Evolutionary conservation across 345 rosid genomes (phyloP), one percentile per base, ranked within the genome.

Genomic region (Corchorus capsularis): DNA sequence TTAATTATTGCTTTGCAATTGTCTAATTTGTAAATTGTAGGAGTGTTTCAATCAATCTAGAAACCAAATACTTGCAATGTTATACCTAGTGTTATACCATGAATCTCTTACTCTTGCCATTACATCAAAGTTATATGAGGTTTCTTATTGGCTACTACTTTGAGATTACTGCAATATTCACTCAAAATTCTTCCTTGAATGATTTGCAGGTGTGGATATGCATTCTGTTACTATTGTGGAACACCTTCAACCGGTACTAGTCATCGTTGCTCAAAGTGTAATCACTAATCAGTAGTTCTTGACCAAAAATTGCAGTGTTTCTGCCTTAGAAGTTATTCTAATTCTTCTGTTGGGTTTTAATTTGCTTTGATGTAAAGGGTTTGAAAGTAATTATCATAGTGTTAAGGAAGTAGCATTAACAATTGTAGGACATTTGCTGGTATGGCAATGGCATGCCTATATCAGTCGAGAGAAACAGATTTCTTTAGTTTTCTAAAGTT

Each of bases 171-270:
- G 10, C 59, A 55, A 8, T 55, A 20, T 20, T 27, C 27, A 55
- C 27, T 2, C 59, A 6, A 6, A 55, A 15, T 17, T 69, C 34
- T 16, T 53, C 39, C 3, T 39, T 46, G 56, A 47, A 49, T 34
- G 61, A 53, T 52, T 53, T 69, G 3, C 74, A 82, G 75, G 75
- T 82, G 85, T 35, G 69, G 77, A 61, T 52, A 43, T 67, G 77
- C 73, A 6, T 82, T 82, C 67, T 82, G 82, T 62, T 78, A 75
- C 61, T 45, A 37, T 3, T 82, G 85, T 57, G 84, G 84, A 47
- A 49, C 50, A 69, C n/a, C 41, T 37, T 50, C 65, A 16, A 14
- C 52, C 52, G 50, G 15, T 32, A 10, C 5, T 14, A 2, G 67
- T 35, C 82, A 80, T 64, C 1, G 4, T 15, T 80, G 83, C 56